phyloP scores from a whole-genome alignment of 441 rosid genomes.

The Sinapis alba region DNA sequence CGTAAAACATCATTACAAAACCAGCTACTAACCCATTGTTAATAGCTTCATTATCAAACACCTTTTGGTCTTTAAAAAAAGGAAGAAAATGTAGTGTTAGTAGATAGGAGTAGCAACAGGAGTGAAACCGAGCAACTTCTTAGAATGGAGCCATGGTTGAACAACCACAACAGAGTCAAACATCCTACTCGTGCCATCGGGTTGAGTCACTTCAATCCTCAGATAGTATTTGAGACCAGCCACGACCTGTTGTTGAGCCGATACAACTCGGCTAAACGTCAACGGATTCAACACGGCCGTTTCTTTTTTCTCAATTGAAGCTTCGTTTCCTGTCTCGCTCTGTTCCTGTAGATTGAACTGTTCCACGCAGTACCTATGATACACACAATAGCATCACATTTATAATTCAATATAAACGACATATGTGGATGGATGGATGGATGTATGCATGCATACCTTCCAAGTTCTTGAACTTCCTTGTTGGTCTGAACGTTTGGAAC shows the following conservation, averaged over 20 bases:
- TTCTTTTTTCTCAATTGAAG: slow-evolving; percentile 10
- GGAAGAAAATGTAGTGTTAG: slow-evolving; percentile 21
- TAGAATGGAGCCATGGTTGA: slow-evolving; percentile 61
- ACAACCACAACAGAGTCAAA: slow-evolving; percentile 67
- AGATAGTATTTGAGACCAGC: slow-evolving; percentile 68
- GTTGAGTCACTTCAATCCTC: slow-evolving; percentile 50
- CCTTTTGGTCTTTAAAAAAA: not conserved
- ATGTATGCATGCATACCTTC: slow-evolving; percentile 36
- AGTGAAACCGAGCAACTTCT: slow-evolving; percentile 56
- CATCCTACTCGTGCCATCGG: slow-evolving; percentile 32
- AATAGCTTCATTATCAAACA: slow-evolving; percentile 22
- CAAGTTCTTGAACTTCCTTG: slow-evolving; percentile 66
- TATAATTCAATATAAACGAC: not conserved
- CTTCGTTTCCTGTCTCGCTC: slow-evolving; percentile 26
- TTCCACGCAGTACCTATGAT: slow-evolving; percentile 36
- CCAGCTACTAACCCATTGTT: slow-evolving; percentile 31
- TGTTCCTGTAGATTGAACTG: slow-evolving; percentile 29
- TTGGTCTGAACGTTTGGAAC: slow-evolving; percentile 52
- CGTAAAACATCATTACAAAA: slow-evolving; percentile 26
- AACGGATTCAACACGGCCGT: slow-evolving; percentile 18
- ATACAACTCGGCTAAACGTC: slow-evolving; percentile 56
- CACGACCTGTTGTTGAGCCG: slow-evolving; percentile 73
- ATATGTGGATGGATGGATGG: not conserved
- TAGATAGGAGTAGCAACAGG: slow-evolving; percentile 39
- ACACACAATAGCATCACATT: slow-evolving; percentile 20